A percentile compares a stretch with the other conserved stretches of the same genome.
Conservation (phyloP, 2,329 filamentous ascomycete species). For the Ophiocordyceps polyrhachis-furcata region DNA sequence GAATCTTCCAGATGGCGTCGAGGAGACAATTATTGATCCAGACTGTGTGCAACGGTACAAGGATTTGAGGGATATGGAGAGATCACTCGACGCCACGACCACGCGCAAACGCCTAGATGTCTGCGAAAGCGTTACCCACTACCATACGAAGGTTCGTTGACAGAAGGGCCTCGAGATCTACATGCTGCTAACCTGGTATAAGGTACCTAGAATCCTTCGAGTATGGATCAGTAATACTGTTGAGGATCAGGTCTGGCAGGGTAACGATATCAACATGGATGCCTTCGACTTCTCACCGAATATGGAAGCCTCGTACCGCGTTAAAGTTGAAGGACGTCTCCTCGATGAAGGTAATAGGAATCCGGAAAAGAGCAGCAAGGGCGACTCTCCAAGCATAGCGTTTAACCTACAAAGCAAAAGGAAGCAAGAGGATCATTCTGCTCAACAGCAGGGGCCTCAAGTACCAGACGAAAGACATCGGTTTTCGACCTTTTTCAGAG, state of each 20-base stretch:
- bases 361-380: constrained; percentile 11
- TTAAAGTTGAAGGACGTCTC: constrained; percentile 80
- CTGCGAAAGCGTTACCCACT: constrained; percentile 15
- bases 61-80: constrained; percentile 70
- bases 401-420: constrained; percentile 9
- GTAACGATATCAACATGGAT: constrained; percentile 46
- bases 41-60: constrained; percentile 70
- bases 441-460: constrained; percentile 13
- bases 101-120: constrained; percentile 88
- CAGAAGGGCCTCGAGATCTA: not conserved
- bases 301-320: constrained; percentile 61
- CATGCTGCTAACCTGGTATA: constrained; percentile 3
- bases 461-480: constrained; percentile 27
- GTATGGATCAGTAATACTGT: constrained; percentile 92
- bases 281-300: constrained; percentile 68
- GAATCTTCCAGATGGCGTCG: constrained; percentile 79
- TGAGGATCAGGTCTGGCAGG: constrained; percentile 89
- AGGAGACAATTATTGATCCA: constrained; percentile 56
- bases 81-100: constrained; percentile 77
- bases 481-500: constrained; percentile 66
- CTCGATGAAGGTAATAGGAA: constrained; percentile 49
- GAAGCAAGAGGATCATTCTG: constrained; percentile 8
- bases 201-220: constrained; percentile 69
- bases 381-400: constrained; percentile 25
- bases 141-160: constrained; percentile 43